Evolutionary conservation across 345 rosid species (phyloP).

Genomic region (Luvunga scandens): DNA sequence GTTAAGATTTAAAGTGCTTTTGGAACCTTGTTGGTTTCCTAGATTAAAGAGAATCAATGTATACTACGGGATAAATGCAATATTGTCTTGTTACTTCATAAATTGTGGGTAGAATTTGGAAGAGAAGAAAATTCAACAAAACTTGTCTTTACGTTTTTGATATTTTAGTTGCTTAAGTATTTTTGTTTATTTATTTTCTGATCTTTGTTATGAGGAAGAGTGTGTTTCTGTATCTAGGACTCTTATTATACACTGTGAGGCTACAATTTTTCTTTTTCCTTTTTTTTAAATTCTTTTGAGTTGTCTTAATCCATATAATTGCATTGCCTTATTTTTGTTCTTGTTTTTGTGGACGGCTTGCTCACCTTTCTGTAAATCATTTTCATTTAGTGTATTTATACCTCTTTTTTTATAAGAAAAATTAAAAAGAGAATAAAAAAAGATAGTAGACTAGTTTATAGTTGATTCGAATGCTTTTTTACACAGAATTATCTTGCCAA

Average conservation of each 20-base stretch:
- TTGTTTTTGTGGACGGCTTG: not conserved
- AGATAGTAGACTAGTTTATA: not conserved
- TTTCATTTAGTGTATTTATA: not conserved
- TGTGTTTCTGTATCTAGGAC: not conserved
- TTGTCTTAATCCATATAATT: not conserved
- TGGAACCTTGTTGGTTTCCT: not conserved
- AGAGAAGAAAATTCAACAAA: not conserved
- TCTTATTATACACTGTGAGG: not conserved
- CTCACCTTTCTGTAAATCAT: not conserved
- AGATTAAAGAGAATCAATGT: not conserved
- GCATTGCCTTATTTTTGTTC: not conserved
- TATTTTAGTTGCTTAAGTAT: not conserved
- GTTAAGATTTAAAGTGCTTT: not conserved
- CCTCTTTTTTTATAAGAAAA: not conserved
- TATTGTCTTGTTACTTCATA: not conserved
- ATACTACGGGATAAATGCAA: not conserved
- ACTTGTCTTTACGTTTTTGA: not conserved
- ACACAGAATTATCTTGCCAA: constrained; percentile 9
- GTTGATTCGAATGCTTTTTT: not conserved
- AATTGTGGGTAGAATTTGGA: not conserved
- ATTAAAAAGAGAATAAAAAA: not conserved
- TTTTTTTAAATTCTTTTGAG: not conserved
- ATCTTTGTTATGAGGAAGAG: not conserved
- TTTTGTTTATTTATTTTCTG: not conserved
- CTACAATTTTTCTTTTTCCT: not conserved